Conservation (phyloP, 1,284 basidiomycete genomes). For the Volvariella surrecta region DNA sequence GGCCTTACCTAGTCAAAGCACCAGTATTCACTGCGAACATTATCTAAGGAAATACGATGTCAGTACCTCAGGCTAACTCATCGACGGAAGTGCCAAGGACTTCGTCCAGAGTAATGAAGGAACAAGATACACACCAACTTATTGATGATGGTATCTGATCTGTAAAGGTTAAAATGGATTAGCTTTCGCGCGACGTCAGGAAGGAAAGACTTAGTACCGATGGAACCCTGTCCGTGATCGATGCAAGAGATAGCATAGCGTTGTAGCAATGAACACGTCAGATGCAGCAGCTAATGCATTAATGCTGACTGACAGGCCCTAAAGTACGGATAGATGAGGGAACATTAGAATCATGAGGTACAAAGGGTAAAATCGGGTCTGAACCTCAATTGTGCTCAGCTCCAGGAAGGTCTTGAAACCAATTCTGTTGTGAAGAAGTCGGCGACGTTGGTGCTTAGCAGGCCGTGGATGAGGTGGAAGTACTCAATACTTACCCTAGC, state of each 20-base stretch:
- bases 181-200: neutral
- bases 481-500: conserved; percentile 35
- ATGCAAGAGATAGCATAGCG: conserved; percentile 43
- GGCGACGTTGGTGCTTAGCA: neutral
- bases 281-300: conserved; percentile 47
- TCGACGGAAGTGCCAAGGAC: neutral
- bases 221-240: conserved; percentile 46
- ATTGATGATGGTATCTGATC: conserved; percentile 41
- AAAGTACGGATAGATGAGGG: neutral
- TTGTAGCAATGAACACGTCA: conserved; percentile 44
- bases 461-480: neutral
- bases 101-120: neutral
- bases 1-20: conserved; percentile 34
- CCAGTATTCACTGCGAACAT: conserved; percentile 47
- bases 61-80: neutral
- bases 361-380: neutral
- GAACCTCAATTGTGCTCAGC: conserved; percentile 27
- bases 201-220: conserved; percentile 21
- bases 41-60: conserved; percentile 26
- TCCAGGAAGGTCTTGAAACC: conserved; percentile 28
- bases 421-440: conserved; percentile 15
- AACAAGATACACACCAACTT: conserved; percentile 28
- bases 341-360: neutral
- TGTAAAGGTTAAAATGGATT: conserved; percentile 10
- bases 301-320: conserved; percentile 40